A percentile compares a stretch with the other conserved stretches of the same genome.
These are phyloP conservation scores for Volutella citrinella DNA, from an alignment of 2,329 filamentous ascomycete genomes.

Conservation along the genomic window DNA sequence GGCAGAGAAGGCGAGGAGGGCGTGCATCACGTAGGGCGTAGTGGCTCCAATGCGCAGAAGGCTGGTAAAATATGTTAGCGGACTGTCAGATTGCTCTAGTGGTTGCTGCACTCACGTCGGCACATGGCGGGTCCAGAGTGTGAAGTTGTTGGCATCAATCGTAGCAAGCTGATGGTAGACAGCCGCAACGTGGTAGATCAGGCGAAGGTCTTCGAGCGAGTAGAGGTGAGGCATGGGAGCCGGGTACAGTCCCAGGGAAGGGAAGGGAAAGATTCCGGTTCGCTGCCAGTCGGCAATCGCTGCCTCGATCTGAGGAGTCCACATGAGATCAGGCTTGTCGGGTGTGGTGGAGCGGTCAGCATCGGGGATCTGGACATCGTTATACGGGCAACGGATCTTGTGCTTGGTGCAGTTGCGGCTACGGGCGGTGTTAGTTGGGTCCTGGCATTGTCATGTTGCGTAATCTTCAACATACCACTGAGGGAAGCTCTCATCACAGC, in stretches of 20 bases:
- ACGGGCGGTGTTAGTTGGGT: too few species aligned
- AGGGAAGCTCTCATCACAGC: constrained; percentile 95
- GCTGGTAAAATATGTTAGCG: constrained; percentile 21
- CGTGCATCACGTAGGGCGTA: constrained; percentile 89
- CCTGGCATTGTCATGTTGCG: constrained; percentile 1
- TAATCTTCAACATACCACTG: constrained; percentile 79
- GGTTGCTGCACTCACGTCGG: constrained; percentile 66
- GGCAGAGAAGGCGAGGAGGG: constrained; percentile 88
- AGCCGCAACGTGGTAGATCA: constrained; percentile 87
- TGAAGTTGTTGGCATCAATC: constrained; percentile 77
- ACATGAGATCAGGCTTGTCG: constrained; percentile 70
- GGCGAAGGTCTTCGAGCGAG: constrained; percentile 73
- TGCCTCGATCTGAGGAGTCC: constrained; percentile 81
- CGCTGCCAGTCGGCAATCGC: constrained; percentile 80
- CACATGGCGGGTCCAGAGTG: constrained; percentile 89
- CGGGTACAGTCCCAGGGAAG: constrained; percentile 73
- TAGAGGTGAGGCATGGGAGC: constrained; percentile 70
- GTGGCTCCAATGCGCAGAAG: constrained; percentile 73
- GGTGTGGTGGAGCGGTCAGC: constrained; percentile 58
- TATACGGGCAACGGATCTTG: constrained; percentile 97
- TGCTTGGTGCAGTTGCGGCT: constrained; percentile 99
- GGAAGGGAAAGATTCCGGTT: constrained; percentile 83
- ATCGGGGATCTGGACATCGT: constrained; percentile 71
- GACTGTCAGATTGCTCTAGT: background rate
- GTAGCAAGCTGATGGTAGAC: constrained; percentile 79